Percentiles rank a stretch among this genome's conserved stretches.
phyloP scores from a whole-genome alignment of 202 grass and related monocot species.

The Schoenoplectus tabernaemontani region DNA sequence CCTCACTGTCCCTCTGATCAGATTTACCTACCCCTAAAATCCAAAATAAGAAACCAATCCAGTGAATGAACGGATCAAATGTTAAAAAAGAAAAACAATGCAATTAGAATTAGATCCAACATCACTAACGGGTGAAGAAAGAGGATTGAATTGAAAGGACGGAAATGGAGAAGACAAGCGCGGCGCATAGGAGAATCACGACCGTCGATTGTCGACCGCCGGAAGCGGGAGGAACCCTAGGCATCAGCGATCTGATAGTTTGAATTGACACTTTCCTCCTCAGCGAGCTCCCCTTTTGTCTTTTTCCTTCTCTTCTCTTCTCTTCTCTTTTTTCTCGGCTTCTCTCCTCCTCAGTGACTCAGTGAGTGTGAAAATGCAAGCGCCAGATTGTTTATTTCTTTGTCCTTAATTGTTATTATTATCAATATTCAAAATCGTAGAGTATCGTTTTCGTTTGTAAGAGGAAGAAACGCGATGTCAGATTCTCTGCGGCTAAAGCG shows the following conservation, averaged over 20 bases:
- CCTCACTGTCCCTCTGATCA: slow-evolving; percentile 37
- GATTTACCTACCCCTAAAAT: slow-evolving; percentile 25
- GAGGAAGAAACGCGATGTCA: too few species aligned
- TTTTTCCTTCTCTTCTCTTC: background rate
- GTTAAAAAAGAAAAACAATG: background rate
- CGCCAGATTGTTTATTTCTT: background rate
- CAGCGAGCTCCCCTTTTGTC: background rate
- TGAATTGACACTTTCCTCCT: background rate
- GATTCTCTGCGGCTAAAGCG: too few species aligned
- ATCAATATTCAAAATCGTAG: too few species aligned
- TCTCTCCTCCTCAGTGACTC: background rate
- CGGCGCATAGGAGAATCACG: slow-evolving; percentile 58
- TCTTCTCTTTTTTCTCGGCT: background rate
- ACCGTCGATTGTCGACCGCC: slow-evolving; percentile 44
- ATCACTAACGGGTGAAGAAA: slow-evolving; percentile 44
- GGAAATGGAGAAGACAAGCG: slow-evolving; percentile 61
- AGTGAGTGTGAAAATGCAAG: background rate
- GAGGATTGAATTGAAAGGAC: slow-evolving; percentile 86
- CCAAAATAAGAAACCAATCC: background rate
- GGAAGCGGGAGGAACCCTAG: slow-evolving; percentile 27
- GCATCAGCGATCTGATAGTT: slow-evolving; percentile 26
- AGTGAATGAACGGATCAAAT: background rate
- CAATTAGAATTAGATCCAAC: background rate
- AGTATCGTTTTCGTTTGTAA: too few species aligned
- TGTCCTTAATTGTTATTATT: too few species aligned